Percentiles rank a stretch among this genome's conserved stretches.
These are phyloP conservation scores for Aureobasidium sp. DNA, from an alignment of 2,329 filamentous ascomycete genomes.

Conservation along the genomic window DNA sequence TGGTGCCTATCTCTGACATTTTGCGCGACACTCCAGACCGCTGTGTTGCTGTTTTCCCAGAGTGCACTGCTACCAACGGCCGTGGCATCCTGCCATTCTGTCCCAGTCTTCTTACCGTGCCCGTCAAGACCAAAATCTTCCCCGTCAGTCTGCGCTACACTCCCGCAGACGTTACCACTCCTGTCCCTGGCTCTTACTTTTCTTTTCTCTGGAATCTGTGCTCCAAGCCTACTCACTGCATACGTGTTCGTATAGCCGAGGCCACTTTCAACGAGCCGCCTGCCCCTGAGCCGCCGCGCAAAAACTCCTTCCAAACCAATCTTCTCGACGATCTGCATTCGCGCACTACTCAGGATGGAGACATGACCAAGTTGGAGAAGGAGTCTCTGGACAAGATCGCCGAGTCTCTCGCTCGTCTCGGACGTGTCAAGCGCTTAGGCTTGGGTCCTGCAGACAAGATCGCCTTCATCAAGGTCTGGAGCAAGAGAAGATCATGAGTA, in stretches of 20 bases:
- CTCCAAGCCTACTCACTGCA: slow-evolving; percentile 75
- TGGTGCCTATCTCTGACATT: slow-evolving; percentile 38
- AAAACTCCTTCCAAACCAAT: slow-evolving; percentile 35
- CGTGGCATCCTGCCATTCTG: slow-evolving; percentile 79
- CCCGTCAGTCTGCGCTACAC: slow-evolving; percentile 86
- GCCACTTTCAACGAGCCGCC: slow-evolving; percentile 42
- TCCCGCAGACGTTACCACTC: slow-evolving; percentile 82
- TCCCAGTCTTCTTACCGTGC: slow-evolving; percentile 62
- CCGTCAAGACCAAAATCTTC: slow-evolving; percentile 67
- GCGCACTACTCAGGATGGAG: slow-evolving; percentile 17
- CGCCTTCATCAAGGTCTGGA: slow-evolving; percentile 69
- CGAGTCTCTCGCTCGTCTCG: slow-evolving; percentile 78
- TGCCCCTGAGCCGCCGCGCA: slow-evolving; percentile 16
- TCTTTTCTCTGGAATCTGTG: slow-evolving; percentile 80
- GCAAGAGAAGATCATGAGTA: slow-evolving; percentile 12
- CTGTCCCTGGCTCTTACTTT: slow-evolving; percentile 64
- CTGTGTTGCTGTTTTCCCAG: slow-evolving; percentile 80
- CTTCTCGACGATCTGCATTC: slow-evolving; percentile 37
- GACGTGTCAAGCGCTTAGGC: slow-evolving; percentile 80
- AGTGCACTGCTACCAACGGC: slow-evolving; percentile 91
- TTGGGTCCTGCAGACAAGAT: slow-evolving; percentile 75
- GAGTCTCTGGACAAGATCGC: slow-evolving; percentile 68
- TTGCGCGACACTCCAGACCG: slow-evolving; percentile 61
- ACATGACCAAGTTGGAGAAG: slow-evolving; percentile 50
- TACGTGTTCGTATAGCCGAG: slow-evolving; percentile 84